Conservation (phyloP, 345 rosid species). For the Luvunga scandens region DNA sequence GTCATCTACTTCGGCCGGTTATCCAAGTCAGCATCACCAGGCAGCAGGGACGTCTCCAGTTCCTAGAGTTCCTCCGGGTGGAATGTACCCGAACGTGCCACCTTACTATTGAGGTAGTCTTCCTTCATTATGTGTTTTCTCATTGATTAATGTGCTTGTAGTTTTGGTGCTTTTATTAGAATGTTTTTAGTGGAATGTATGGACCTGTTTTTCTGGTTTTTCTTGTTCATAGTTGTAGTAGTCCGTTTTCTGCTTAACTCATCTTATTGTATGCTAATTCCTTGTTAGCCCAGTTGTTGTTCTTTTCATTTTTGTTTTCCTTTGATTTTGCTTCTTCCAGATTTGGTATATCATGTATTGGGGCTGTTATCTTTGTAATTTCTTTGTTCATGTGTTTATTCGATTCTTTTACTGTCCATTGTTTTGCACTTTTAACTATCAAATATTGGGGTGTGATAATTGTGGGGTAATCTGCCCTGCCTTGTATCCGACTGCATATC, state of each 20-base stretch:
- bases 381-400: too few relatives aligned
- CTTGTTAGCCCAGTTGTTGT: neutral
- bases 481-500: neutral
- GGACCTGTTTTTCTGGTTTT: neutral
- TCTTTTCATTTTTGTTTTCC: neutral
- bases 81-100: constrained; percentile 69
- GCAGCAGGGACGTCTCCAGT: constrained; percentile 60
- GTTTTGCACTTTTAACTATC: neutral
- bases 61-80: constrained; percentile 76
- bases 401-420: neutral
- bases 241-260: neutral
- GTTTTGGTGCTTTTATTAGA: neutral
- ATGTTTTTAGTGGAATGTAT: neutral
- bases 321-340: neutral
- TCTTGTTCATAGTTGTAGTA: neutral
- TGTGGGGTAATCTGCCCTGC: neutral
- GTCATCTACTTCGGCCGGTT: constrained; percentile 45
- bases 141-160: neutral
- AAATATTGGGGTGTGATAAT: neutral
- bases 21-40: constrained; percentile 64
- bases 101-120: constrained; percentile 69
- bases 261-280: neutral
- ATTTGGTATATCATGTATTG: neutral
- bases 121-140: constrained; percentile 5
- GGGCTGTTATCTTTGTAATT: too few relatives aligned